phyloP scores from a whole-genome alignment of 2,329 filamentous ascomycete genomes.

The Fusarium foetens region DNA sequence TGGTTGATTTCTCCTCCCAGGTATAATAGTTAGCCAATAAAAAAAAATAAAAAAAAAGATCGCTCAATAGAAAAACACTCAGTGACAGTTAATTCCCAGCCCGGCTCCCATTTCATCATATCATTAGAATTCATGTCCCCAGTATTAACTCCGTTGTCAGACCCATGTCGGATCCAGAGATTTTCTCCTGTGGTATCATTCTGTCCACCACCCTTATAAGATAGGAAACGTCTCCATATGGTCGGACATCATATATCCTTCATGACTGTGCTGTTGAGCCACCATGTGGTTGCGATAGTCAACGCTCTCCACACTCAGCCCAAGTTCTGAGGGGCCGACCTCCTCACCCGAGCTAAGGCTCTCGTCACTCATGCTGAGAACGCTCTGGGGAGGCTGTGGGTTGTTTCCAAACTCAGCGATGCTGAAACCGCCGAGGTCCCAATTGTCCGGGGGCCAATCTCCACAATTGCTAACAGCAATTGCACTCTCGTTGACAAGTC shows the following conservation, averaged over 20 bases:
- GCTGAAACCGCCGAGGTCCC: slow-evolving; percentile 64
- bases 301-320: slow-evolving; percentile 54
- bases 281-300: slow-evolving; percentile 48
- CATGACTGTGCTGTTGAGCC: slow-evolving; percentile 24
- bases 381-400: slow-evolving; percentile 60
- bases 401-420: slow-evolving; percentile 59
- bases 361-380: slow-evolving; percentile 67
- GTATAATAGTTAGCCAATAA: slow-evolving; percentile 19
- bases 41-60: slow-evolving; percentile 4
- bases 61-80: slow-evolving; percentile 14
- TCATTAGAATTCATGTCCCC: slow-evolving; percentile 10
- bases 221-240: slow-evolving; percentile 42
- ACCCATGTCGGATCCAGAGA: slow-evolving; percentile 6
- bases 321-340: slow-evolving; percentile 57
- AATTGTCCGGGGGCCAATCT: slow-evolving; percentile 67
- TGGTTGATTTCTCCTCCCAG: slow-evolving; percentile 2
- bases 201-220: slow-evolving; percentile 21
- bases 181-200: slow-evolving; percentile 37
- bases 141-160: slow-evolving; percentile 28
- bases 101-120: slow-evolving; percentile 21
- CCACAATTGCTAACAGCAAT: slow-evolving; percentile 53
- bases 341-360: slow-evolving; percentile 68
- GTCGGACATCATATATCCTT: slow-evolving; percentile 41
- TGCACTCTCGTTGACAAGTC: slow-evolving; percentile 58
- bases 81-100: neutral